phyloP scores from a whole-genome alignment of 768 basidiomycete genomes.

The Boletales sp. region DNA sequence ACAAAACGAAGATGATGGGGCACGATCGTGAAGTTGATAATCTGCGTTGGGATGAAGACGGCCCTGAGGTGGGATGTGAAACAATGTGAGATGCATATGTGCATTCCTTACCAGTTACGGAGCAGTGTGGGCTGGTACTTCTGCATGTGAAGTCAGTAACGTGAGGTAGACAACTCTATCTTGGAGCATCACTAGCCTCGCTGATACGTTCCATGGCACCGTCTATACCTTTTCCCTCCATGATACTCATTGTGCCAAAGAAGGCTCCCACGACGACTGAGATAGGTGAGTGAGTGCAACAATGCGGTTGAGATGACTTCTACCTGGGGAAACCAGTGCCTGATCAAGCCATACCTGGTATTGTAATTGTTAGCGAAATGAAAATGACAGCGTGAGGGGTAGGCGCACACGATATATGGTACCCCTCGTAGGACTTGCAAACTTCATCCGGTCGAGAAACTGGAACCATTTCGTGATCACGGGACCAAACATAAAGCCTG shows the following conservation, averaged over 20 bases:
- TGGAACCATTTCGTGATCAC: constrained; percentile 80
- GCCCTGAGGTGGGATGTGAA: constrained; percentile 37
- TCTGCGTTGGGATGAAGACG: constrained; percentile 73
- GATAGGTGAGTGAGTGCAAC: constrained; percentile 2
- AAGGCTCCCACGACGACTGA: constrained; percentile 48
- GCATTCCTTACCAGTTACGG: constrained; percentile 60
- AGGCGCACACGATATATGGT: constrained; percentile 58
- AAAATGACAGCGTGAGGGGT: not conserved
- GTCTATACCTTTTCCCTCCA: constrained; percentile 67
- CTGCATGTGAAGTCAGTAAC: constrained; percentile 32
- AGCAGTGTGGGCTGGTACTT: constrained; percentile 71
- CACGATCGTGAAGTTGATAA: constrained; percentile 74
- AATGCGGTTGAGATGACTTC: constrained; percentile 5
- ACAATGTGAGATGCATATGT: not conserved
- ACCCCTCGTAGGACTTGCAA: constrained; percentile 55
- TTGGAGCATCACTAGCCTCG: constrained; percentile 22
- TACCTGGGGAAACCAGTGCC: constrained; percentile 68
- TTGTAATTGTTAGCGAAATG: not conserved
- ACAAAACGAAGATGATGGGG: constrained; percentile 77
- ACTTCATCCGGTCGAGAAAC: constrained; percentile 66
- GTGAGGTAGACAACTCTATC: not conserved
- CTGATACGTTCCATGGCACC: constrained; percentile 48
- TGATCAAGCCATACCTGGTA: constrained; percentile 80
- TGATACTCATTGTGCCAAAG: constrained; percentile 72
- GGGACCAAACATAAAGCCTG: constrained; percentile 76